Evolutionary conservation across 495 filamentous ascomycete genomes (phyloP).

Genomic region (Podospora pseudoanserina): DNA sequence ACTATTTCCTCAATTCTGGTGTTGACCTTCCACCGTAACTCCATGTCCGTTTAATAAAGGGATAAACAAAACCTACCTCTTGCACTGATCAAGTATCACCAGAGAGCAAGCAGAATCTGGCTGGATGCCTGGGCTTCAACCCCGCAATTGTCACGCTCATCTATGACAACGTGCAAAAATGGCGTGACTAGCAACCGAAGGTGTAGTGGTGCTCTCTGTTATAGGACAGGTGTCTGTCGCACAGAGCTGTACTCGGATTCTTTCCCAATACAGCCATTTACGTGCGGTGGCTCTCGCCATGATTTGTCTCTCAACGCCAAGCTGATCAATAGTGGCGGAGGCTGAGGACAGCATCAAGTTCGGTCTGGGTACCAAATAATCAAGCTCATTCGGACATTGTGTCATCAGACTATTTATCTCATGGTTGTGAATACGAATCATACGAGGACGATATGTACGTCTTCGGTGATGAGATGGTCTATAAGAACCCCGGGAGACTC

Average conservation of each 20-base stretch:
- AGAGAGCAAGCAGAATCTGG: no score
- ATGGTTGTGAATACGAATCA: not conserved
- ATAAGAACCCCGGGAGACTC: not conserved
- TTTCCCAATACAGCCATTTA: not conserved
- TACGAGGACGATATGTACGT: not conserved
- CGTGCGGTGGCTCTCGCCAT: not conserved
- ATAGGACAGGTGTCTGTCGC: not conserved
- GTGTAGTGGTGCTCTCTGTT: not conserved
- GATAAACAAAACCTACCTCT: no score
- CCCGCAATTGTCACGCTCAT: no score
- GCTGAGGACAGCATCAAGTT: not conserved
- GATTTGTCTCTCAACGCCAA: not conserved
- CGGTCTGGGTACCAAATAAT: not conserved
- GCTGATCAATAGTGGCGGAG: not conserved
- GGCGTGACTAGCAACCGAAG: not conserved
- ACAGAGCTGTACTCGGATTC: not conserved
- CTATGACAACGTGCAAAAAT: not conserved
- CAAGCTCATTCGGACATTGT: not conserved
- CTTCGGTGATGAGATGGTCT: not conserved
- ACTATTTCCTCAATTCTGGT: no score
- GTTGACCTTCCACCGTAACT: no score
- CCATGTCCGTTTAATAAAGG: no score
- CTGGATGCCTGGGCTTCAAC: not conserved
- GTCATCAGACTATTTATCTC: not conserved
- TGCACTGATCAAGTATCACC: no score